phyloP scores from a whole-genome alignment of 2,329 filamentous ascomycete genomes.

The Botryotinia calthae region DNA sequence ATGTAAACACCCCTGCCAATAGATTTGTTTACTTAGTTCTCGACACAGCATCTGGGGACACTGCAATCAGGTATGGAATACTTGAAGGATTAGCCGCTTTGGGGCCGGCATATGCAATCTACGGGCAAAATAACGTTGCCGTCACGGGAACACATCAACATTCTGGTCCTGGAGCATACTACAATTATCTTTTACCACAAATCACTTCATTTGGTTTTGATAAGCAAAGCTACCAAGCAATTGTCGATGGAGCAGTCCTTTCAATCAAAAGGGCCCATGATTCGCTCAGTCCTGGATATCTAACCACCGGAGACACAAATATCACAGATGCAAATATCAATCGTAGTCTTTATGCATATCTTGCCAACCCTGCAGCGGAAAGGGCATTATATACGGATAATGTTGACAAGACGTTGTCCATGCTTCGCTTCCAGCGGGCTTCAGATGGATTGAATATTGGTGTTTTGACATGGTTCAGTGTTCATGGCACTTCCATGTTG shows the following conservation, averaged over 20 bases:
- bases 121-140: constrained; percentile 77
- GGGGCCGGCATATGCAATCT: constrained; percentile 70
- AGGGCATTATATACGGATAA: constrained; percentile 60
- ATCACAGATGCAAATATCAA: constrained; percentile 80
- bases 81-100: constrained; percentile 69
- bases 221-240: constrained; percentile 82
- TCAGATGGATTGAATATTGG: constrained; percentile 75
- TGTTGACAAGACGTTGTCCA: constrained; percentile 72
- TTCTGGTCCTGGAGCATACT: constrained; percentile 84
- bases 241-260: constrained; percentile 78
- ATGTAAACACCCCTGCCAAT: constrained; percentile 61
- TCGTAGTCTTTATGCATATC: constrained; percentile 81
- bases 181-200: constrained; percentile 90
- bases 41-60: constrained; percentile 84
- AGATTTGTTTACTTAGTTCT: constrained; percentile 84
- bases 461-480: constrained; percentile 73
- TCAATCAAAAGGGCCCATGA: constrained; percentile 82
- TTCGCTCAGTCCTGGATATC: constrained; percentile 59
- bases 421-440: constrained; percentile 73
- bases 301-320: constrained; percentile 67
- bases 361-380: constrained; percentile 78
- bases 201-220: constrained; percentile 84
- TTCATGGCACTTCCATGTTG: constrained; percentile 86
- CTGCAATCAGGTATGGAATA: constrained; percentile 80
- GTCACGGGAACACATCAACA: constrained; percentile 91